Evolutionary conservation across 2,329 filamentous ascomycete genomes (phyloP).

Genomic region (Fusarium sp.): DNA sequence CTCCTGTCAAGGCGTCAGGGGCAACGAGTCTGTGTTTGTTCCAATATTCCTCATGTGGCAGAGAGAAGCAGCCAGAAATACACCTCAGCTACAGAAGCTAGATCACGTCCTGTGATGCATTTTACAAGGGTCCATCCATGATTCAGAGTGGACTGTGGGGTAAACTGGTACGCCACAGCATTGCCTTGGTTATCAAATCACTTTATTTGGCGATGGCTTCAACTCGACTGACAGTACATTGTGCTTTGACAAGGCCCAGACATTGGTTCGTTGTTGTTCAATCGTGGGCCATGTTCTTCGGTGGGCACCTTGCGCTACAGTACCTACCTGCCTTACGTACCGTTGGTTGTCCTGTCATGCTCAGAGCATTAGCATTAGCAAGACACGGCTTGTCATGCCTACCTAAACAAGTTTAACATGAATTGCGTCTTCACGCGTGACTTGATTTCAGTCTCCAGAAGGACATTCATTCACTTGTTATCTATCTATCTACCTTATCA

Average conservation of each 20-base stretch:
- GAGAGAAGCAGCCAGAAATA: slow-evolving; percentile 15
- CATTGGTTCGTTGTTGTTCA: neutral
- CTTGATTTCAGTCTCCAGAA: slow-evolving; percentile 10
- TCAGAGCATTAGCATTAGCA: neutral
- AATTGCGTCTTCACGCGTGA: neutral
- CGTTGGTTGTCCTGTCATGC: neutral
- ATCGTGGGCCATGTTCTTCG: neutral
- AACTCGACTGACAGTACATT: neutral
- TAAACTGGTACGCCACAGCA: slow-evolving; percentile 30
- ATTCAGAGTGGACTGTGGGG: slow-evolving; percentile 30
- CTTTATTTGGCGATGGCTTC: slow-evolving; percentile 27
- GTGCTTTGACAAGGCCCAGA: neutral
- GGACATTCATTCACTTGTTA: slow-evolving; percentile 4
- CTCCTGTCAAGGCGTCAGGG: slow-evolving; percentile 7
- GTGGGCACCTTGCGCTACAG: neutral
- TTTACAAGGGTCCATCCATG: slow-evolving; percentile 17
- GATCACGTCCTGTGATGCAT: slow-evolving; percentile 32
- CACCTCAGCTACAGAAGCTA: slow-evolving; percentile 14
- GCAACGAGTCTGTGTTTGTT: neutral
- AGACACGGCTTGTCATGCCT: neutral
- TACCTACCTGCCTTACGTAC: slow-evolving; percentile 33
- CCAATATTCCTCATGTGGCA: slow-evolving; percentile 12
- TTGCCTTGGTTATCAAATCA: slow-evolving; percentile 30
- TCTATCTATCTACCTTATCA: slow-evolving; percentile 6
- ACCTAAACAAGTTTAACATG: neutral